Conservation (phyloP, 306 rosid species). For the Vicia villosa region DNA sequence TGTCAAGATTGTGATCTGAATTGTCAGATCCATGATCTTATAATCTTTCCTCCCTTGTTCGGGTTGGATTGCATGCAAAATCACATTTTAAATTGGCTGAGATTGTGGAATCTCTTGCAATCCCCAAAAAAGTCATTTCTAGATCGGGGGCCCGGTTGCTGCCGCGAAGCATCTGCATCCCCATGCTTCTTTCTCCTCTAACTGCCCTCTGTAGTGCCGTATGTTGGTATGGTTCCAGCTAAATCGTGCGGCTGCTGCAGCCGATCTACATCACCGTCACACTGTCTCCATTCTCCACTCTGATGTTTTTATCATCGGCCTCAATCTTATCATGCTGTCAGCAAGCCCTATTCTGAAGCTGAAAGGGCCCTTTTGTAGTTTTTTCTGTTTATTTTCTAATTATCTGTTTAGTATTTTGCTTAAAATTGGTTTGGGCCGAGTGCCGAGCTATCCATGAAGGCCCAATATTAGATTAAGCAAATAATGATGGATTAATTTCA, state of each 20-base stretch:
- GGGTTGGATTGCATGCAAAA: background rate
- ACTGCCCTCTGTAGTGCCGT: background rate
- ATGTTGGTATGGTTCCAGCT: background rate
- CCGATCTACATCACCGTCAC: background rate
- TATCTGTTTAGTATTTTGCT: background rate
- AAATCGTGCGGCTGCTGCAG: background rate
- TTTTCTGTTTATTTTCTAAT: background rate
- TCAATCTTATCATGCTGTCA: constrained; percentile 1
- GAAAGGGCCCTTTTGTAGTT: background rate
- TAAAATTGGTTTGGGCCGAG: constrained; percentile 1
- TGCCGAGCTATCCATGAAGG: background rate
- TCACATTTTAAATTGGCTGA: background rate
- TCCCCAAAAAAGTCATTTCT: background rate
- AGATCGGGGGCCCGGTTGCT: background rate
- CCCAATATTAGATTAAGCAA: background rate
- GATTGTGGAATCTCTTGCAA: background rate
- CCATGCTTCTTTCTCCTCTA: background rate
- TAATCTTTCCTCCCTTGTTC: background rate
- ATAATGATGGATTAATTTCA: background rate
- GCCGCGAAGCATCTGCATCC: background rate
- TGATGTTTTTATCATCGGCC: background rate
- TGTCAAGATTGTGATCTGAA: background rate
- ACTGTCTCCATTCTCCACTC: background rate
- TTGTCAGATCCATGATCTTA: background rate
- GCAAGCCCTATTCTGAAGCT: background rate